Base-by-base conservation (phyloP, 345 rosid genomes). In the Acer negundo region DNA sequence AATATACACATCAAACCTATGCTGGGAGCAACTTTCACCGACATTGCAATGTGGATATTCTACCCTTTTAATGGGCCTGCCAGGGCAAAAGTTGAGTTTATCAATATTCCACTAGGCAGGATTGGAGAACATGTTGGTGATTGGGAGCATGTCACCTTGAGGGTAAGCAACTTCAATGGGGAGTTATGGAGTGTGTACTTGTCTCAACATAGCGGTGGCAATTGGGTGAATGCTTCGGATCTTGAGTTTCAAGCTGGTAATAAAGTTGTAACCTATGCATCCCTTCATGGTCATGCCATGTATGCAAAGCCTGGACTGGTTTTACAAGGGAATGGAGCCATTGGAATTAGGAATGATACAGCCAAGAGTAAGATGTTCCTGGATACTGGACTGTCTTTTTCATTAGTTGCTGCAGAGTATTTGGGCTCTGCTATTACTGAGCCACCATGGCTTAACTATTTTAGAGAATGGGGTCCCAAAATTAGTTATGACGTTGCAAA, bases 11-110 rank as follows among this genome's bases (percentile, higher is more conserved):
- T 88, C 24, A 95, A 95, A 79, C 94, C 97, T 31, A 89, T 90
- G 91, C 69, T 90, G 0, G 98, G 99, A 4, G 94, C 89, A 47
- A 90, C 99, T 1, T 93, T 86, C 80, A 88, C 98, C 0, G 97
- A 95, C 75, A 77, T 95, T 65, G 88, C 82, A 1, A 66, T 86
- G 13, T 95, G 99, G 99, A 65, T 93, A 0, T 95, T 92, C 63
- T 95, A 88, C 86, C 95, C 98, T 20, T 95, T 90, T 78, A 93
- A 95, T 26, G 98, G 99, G 0, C 89, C 98, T 1, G 90, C 89
- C 4, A 83, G 67, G 82, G 97, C 91, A 6, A 91, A 95, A 17
- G 85, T 93, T n/a, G 87, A 84, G 75, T 61, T 90, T 77, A 16
- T 95, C 40, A 82, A 84, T 12, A 56, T 92, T 4, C 69, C 89